Base-by-base conservation (phyloP, 352 stramenopile species). In the Globisporangium alternatum region DNA sequence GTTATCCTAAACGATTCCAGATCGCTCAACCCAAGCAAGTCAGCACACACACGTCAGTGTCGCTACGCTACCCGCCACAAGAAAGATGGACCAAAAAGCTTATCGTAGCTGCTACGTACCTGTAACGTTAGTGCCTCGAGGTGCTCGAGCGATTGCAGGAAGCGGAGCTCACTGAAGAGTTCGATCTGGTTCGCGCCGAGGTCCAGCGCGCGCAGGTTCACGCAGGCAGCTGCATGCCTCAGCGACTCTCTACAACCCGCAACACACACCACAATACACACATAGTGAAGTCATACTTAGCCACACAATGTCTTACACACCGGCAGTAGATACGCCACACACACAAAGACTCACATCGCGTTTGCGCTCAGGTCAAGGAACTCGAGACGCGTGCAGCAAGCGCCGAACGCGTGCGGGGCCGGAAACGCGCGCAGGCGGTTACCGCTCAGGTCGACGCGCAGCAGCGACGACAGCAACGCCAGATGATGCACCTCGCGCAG, bases 301-400 rank as follows among this genome's bases (percentile, higher is more conserved):
- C 8, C 35, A 41, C 35, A 3, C 10, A 41, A 15, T 15, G 31
- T 12, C 35, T 12, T 41, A 31, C 13, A 59, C 17, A 56, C 21
- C 8, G 15, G 17, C 7, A 56, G 31, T 3, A n/a, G 17, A 33
- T 9, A 43, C 4, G 25, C 30, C 5, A 51, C 17, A 22, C 2
- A 39, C 45, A 25, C 41, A 61, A 15, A 17, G 1, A 68, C 75
- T 51, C 60, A 85, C 78, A 93, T 75, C 41, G 56, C 56, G 56
- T 93, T 93, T 63, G 66, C 45, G n/a, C 73, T 74, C 47, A 91
- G 62, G 21, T 80, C 67, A 44, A 93, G 70, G 54, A 83, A 76
- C 51, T 62, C 59, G 57, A 92, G 72, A 0, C 30, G 15, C 22
- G 30, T 7, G 25, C 68, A 25, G 1, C 68, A 62, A 25, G 80